Conservation (phyloP, 2,329 filamentous ascomycete species). For the Furcasterigmium sp. region DNA sequence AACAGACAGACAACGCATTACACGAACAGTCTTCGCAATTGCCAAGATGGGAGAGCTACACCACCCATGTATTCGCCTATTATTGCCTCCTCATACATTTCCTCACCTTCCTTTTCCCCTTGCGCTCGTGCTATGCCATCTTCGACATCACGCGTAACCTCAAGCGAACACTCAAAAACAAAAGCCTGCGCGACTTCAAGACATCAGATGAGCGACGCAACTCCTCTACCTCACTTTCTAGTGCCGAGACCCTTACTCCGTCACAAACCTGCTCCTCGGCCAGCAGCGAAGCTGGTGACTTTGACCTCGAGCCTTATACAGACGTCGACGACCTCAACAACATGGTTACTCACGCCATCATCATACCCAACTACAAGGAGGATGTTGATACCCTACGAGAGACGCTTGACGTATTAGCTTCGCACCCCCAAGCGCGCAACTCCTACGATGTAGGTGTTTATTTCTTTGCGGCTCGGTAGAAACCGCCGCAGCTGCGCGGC, state of each 20-base stretch:
- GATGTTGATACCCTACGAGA: slow-evolving; percentile 63
- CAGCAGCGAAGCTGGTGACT: slow-evolving; percentile 46
- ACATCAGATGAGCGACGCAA: slow-evolving; percentile 41
- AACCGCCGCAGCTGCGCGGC: too few species aligned
- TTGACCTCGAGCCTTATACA: slow-evolving; percentile 39
- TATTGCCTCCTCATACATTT: slow-evolving; percentile 63
- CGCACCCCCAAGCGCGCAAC: slow-evolving; percentile 56
- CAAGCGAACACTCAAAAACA: slow-evolving; percentile 37
- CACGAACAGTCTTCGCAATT: slow-evolving; percentile 18
- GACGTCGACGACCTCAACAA: slow-evolving; percentile 38
- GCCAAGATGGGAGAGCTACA: slow-evolving; percentile 34
- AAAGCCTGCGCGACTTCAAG: slow-evolving; percentile 41
- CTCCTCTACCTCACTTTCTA: slow-evolving; percentile 50
- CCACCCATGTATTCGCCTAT: slow-evolving; percentile 53
- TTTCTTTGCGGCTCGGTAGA: neutral
- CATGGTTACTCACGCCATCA: slow-evolving; percentile 56
- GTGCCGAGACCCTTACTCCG: slow-evolving; percentile 48
- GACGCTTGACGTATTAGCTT: slow-evolving; percentile 63
- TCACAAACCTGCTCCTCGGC: slow-evolving; percentile 41
- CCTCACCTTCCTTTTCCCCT: slow-evolving; percentile 57
- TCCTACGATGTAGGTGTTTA: slow-evolving; percentile 61
- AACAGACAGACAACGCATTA: slow-evolving; percentile 24
- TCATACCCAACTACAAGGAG: slow-evolving; percentile 72
- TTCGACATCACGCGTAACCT: slow-evolving; percentile 50
- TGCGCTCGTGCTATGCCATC: slow-evolving; percentile 57